A percentile compares a stretch with the other conserved stretches of the same genome.
Conservation (phyloP, 176 grass and related monocot species). For the Panicum miliaceum region DNA sequence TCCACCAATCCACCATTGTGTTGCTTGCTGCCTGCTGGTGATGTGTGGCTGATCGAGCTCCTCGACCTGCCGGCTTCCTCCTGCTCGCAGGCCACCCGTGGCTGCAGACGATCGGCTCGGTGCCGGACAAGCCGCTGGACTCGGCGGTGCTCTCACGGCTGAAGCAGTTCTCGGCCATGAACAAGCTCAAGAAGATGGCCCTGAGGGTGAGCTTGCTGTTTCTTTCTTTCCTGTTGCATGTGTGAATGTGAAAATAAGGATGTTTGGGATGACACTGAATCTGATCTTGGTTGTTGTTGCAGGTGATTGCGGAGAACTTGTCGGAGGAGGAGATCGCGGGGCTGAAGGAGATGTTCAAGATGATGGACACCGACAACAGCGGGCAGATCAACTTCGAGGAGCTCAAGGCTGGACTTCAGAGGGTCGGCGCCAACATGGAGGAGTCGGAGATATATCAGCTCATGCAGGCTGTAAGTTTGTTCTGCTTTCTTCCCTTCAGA, state of each 20-base stretch:
- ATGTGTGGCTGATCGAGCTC: background rate
- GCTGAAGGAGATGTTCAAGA: conserved; percentile 70
- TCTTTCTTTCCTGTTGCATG: background rate
- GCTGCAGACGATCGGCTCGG: conserved; percentile 39
- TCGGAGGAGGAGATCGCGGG: conserved; percentile 65
- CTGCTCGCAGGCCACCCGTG: conserved; percentile 46
- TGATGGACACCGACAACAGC: conserved; percentile 67
- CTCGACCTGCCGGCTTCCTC: background rate
- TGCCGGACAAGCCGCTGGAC: conserved; percentile 60
- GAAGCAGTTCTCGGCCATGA: conserved; percentile 67
- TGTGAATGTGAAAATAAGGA: background rate
- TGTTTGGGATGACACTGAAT: background rate
- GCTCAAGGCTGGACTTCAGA: conserved; percentile 54
- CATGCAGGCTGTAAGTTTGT: conserved; percentile 57
- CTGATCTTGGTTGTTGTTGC: background rate
- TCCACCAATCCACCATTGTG: too few species aligned
- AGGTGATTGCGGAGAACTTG: conserved; percentile 64
- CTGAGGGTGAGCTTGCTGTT: conserved; percentile 39
- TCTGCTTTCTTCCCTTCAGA: too few species aligned
- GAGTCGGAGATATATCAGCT: conserved; percentile 56
- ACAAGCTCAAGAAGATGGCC: conserved; percentile 67
- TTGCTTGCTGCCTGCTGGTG: too few species aligned
- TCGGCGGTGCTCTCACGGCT: conserved; percentile 58
- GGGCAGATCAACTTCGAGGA: conserved; percentile 66
- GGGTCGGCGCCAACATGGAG: conserved; percentile 57